Conservation (phyloP, 176 grass and related monocot species). For the Aegilops speltoides region DNA sequence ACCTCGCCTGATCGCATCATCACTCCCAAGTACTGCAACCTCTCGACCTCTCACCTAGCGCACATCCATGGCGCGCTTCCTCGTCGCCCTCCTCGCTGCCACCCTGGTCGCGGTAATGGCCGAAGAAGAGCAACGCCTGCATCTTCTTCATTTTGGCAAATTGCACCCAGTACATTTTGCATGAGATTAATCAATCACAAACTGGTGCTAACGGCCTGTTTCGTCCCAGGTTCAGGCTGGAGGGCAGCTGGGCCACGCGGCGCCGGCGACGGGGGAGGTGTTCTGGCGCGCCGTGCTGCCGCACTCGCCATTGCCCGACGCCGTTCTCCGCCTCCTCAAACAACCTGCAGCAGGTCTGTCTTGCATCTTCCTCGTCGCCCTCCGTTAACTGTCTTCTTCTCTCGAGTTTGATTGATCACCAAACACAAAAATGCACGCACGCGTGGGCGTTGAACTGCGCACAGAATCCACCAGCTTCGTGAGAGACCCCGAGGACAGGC, state of each 20-base stretch:
- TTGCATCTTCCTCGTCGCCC: background rate
- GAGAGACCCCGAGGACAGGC: background rate
- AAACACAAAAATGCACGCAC: background rate
- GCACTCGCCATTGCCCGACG: slow-evolving; percentile 27
- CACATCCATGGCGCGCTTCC: slow-evolving; percentile 35
- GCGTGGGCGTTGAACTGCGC: background rate
- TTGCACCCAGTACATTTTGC: background rate
- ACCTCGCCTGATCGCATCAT: background rate
- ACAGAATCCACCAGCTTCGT: background rate
- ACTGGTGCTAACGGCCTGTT: background rate
- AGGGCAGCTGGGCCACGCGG: slow-evolving; percentile 24
- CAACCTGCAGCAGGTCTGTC: slow-evolving; percentile 20
- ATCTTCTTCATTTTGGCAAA: background rate
- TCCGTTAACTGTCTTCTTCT: background rate
- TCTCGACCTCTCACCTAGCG: background rate
- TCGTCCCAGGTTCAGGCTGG: slow-evolving; percentile 4
- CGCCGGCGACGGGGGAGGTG: slow-evolving; percentile 30
- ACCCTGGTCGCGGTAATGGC: slow-evolving; percentile 17
- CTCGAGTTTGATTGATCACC: background rate
- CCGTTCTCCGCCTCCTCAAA: slow-evolving; percentile 25
- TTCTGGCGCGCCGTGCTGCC: slow-evolving; percentile 43
- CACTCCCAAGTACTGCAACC: background rate
- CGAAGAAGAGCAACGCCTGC: background rate
- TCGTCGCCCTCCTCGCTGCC: slow-evolving; percentile 11
- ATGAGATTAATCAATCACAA: too few relatives aligned